Base-by-base conservation (phyloP, 2,329 filamentous ascomycete genomes). In the Mollisiaceae sp. region DNA sequence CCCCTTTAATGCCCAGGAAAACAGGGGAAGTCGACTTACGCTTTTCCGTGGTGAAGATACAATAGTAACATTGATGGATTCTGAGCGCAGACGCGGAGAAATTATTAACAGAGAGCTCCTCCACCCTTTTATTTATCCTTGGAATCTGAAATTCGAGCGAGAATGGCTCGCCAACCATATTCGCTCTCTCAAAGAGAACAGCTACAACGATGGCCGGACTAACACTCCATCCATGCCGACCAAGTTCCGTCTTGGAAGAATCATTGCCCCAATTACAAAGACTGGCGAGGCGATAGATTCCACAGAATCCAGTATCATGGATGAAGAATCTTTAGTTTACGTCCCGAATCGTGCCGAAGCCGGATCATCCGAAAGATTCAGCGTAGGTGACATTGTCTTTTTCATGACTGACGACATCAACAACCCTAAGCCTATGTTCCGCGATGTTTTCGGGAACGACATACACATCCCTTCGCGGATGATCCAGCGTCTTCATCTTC, bases 401-500 rank as follows among this genome's bases (percentile, higher is more conserved):
- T 54, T 32, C 8, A 11, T 54, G 24, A 54, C 22, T 11, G 50
- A 54, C 8, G 24, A 54, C 50, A 11, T 12, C 50, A 35, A 27
- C 24, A 11, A 35, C 24, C 50, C 50, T 18, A 14, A 35, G 6
- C 27, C 50, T 32, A 11, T 27, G 24, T 54, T 54, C 22, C 50
- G 50, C 5, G 18, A 54, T 32, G 11, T 11, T n/a, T 3, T 32
- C 2, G 50, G 50, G 14, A n/a, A 54, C 22, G 50, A 32, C 22
- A 24, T 9, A 27, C 50, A 35, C 15, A 54, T 54, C 15, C 50
- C 50, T 8, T 9, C 18, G 2, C 22, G 50, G 32, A 32, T 32
- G 50, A 35, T 54, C 14, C 50, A 54, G 18, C 50, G 50, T 14
- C 50, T 54, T 11, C 22, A 54, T n/a, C 50, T 54, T 24, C 50